phyloP scores from a whole-genome alignment of 495 filamentous ascomycete genomes.

The Collariella sp. region DNA sequence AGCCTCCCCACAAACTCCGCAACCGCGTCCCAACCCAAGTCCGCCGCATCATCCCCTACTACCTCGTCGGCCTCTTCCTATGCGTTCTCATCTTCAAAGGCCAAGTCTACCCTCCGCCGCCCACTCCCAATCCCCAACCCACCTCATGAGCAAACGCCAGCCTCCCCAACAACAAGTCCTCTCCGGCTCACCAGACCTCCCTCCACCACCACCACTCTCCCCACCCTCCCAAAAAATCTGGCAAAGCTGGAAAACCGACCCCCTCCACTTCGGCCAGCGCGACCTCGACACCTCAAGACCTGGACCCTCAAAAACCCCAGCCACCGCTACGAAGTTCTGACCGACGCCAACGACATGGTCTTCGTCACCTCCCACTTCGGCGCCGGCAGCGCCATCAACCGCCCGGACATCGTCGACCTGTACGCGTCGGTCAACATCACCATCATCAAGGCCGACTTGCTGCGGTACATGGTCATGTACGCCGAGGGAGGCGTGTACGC shows the following conservation, averaged over 20 bases:
- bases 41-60: conserved; percentile 22
- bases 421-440: conserved; percentile 44
- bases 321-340: conserved; percentile 53
- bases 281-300: conserved; percentile 42
- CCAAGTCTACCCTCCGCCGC: conserved; percentile 18
- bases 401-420: conserved; percentile 48
- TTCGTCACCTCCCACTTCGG: conserved; percentile 51
- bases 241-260: conserved; percentile 56
- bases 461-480: conserved; percentile 48
- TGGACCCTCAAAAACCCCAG: conserved; percentile 51
- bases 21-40: conserved; percentile 28
- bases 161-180: neutral
- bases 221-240: conserved; percentile 40
- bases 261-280: conserved; percentile 45
- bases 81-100: conserved; percentile 33
- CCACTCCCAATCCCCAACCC: neutral
- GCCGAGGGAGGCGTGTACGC: conserved; percentile 48
- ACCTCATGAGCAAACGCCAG: conserved; percentile 1
- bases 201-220: neutral
- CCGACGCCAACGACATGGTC: conserved; percentile 47
- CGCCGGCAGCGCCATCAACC: conserved; percentile 39
- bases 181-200: neutral
- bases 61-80: conserved; percentile 20
- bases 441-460: conserved; percentile 53
- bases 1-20: conserved; percentile 18